Base-by-base conservation (phyloP, 2,329 filamentous ascomycete species). In the Diaporthe ilicicola region DNA sequence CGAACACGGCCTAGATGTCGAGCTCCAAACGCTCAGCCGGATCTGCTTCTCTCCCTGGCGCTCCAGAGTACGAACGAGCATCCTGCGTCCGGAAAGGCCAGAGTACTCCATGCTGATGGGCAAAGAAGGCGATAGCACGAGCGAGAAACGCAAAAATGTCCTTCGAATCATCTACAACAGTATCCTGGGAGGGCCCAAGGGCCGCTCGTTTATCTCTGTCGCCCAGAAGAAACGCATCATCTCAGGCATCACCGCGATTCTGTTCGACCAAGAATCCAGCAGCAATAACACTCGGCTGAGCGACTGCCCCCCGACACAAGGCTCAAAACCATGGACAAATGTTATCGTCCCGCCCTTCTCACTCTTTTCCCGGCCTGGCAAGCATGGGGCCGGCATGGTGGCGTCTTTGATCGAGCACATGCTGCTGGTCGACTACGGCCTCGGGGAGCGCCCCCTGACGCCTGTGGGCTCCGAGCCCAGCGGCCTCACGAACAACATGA, bases 381-480 rank as follows among this genome's bases (percentile, higher is more conserved):
- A 48, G 12, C 48, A 27, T 2, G 56, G 56, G 27, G 6, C n/a
- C 8, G 39, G 34, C 12, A 62, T 62, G 42, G 4, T 54, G 19
- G 13, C 50, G 2, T 67, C 64, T 1, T 32, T 67, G 32, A 54
- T 67, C 19, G 64, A 67, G 7, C 64, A 67, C 51, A 67, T 55
- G 64, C 37, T 67, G 0, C 64, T 67, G 24, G 24, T 67, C 4
- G 64, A 67, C 64, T 67, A 67, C n/a, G 37, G 37, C 32, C 4
- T 67, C 12, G 64, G 24, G 7, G 64, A 67, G 19, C 27, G 8
- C 12, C 50, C 64, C 1, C 34, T 67, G 37, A 32, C 50, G 19
- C 6, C 19, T 3, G 2, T 62, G 12, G 17, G 19, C 4, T 22
- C 56, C 7, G 56, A 62, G 12, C 42, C 27, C 1, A 10, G 1